These are phyloP conservation scores for Stemphylium vesicarium DNA, from an alignment of 2,329 filamentous ascomycete species.

Conservation along the genomic window DNA sequence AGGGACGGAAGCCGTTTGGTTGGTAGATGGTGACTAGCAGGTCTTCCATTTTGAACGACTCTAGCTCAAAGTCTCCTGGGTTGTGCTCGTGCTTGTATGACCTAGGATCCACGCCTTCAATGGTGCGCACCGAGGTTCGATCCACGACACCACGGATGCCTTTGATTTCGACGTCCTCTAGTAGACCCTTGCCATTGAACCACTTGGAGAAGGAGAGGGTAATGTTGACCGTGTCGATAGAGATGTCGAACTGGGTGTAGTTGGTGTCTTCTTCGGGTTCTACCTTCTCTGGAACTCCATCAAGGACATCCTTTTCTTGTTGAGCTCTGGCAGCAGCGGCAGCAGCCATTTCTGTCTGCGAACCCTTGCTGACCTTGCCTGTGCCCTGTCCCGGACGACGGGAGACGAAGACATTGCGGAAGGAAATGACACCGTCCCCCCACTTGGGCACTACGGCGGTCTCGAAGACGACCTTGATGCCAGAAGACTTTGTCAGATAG, in stretches of 20 bases:
- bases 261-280: slow-evolving; percentile 83
- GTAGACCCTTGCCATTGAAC: slow-evolving; percentile 94
- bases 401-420: slow-evolving; percentile 96
- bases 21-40: slow-evolving; percentile 91
- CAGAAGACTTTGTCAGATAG: slow-evolving; percentile 91
- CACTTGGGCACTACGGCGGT: slow-evolving; percentile 97
- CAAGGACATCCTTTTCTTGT: slow-evolving; percentile 45
- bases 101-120: slow-evolving; percentile 76
- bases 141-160: slow-evolving; percentile 93
- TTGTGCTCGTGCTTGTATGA: slow-evolving; percentile 87
- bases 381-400: slow-evolving; percentile 81
- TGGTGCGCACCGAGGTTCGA: slow-evolving; percentile 80
- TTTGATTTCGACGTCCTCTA: slow-evolving; percentile 92
- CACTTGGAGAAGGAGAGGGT: slow-evolving; percentile 97
- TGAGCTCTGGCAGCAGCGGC: slow-evolving; percentile 76
- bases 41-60: slow-evolving; percentile 95
- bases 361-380: slow-evolving; percentile 90
- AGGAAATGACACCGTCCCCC: slow-evolving; percentile 93
- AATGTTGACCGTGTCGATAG: slow-evolving; percentile 93
- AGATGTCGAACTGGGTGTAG: slow-evolving; percentile 96
- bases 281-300: slow-evolving; percentile 46
- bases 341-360: slow-evolving; percentile 81
- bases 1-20: slow-evolving; percentile 88
- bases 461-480: slow-evolving; percentile 93
- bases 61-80: slow-evolving; percentile 94